These are phyloP conservation scores for Carex sylvatica DNA, from an alignment of 202 grass and related monocot genomes.

Conservation along the genomic window DNA sequence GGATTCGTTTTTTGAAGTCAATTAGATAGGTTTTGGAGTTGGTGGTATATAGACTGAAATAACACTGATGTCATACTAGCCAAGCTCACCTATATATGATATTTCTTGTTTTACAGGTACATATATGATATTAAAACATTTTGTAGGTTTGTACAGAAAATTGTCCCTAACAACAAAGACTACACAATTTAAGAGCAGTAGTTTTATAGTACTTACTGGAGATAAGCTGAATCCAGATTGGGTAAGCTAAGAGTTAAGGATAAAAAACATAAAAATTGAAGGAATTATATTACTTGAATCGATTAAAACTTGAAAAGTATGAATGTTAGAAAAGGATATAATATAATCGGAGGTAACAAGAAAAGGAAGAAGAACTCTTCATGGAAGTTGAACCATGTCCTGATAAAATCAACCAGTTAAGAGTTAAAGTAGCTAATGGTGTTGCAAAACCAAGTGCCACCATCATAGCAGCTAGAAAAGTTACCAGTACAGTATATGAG, in stretches of 20 bases:
- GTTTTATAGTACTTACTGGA: conserved; percentile 59
- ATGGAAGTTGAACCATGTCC: conserved; percentile 99
- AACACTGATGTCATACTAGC: too few species aligned
- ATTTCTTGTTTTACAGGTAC: background rate
- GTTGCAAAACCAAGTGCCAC: conserved; percentile 10
- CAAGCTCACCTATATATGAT: background rate
- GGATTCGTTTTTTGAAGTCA: too few species aligned
- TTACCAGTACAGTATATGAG: background rate
- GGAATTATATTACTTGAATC: background rate
- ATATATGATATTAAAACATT: conserved; percentile 11
- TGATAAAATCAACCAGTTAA: conserved; percentile 32
- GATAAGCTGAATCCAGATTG: conserved; percentile 99
- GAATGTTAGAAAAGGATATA: conserved; percentile 77
- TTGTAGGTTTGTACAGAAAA: background rate
- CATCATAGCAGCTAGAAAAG: background rate
- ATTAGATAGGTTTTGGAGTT: too few species aligned
- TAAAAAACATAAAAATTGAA: conserved; percentile 27
- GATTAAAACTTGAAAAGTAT: conserved; percentile 15
- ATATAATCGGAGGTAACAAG: conserved; percentile 98
- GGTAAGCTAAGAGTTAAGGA: conserved; percentile 72
- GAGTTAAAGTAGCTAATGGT: conserved; percentile 19
- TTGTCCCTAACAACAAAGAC: conserved; percentile 11
- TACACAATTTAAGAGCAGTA: conserved; percentile 3
- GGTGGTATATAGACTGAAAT: too few species aligned
- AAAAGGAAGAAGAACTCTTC: conserved; percentile 99